Base-by-base conservation (phyloP, 1,284 basidiomycete genomes). In the Bjerkandera adusta region DNA sequence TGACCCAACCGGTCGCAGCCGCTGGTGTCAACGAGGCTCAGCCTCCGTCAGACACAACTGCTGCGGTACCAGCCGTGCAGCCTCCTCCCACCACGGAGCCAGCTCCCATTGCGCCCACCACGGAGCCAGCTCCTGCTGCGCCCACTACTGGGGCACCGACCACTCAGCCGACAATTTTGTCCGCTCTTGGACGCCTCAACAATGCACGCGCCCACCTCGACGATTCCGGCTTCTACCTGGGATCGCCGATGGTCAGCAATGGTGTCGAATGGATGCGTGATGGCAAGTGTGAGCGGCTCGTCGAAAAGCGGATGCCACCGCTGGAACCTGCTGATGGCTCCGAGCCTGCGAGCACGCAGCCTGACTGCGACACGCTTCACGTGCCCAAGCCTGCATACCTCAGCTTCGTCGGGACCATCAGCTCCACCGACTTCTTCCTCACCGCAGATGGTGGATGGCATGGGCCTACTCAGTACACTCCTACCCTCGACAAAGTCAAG, bases 381-480 rank as follows among this genome's bases (percentile, higher is more conserved):
- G n/a, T 41, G 15, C 39, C 39, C 11, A 26, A 41, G 24, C 12
- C n/a, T 11, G 39, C 25, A 7, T 11, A 24, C 11, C 11, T 29
- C 39, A 41, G 39, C 16, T 13, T 41, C 11, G 39, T 41, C 26
- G 39, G 39, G n/a, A 25, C 16, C 4, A 27, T 41, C 24, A 41
- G 39, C 22, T 11, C 10, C 13, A 16, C 5, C 13, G 39, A 41
- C 26, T 27, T 26, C 13, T 41, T 5, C 10, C 39, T 41, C 39
- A 25, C 25, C 4, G 21, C 39, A 4, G 39, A 41, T 25, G 24
- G 13, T 27, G 39, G 24, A 5, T 41, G 8, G 16, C 39, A 26
- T 4, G 39, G 15, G 11, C 11, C 12, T 8, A n/a, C 39, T 5
- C 15, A 25, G 16, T 41, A 27, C 24, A 10, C 20, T 7, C 25